Base-by-base conservation (phyloP, 2,329 filamentous ascomycete genomes). In the Huntiella decipiens region DNA sequence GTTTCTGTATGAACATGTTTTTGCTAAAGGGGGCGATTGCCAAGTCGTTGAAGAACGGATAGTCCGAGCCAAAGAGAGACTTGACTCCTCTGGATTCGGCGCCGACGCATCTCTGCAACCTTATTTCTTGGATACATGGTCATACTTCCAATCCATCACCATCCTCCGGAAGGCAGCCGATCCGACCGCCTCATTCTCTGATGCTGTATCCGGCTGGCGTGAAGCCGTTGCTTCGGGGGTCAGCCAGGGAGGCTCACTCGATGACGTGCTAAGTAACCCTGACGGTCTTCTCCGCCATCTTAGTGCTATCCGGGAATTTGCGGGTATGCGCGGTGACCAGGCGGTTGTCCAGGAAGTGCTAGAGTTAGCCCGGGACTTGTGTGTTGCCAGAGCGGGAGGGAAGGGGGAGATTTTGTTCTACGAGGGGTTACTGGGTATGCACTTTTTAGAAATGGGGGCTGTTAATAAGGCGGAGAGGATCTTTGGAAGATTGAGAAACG, bases 401-500 rank as follows among this genome's bases (percentile, higher is more conserved):
- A 53, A 6, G 53, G 54, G 68, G 41, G 57, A 61, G 3, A 54
- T 67, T n/a, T 55, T 74, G 32, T 56, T 62, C 11, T 63, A 66
- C 50, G 63, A 67, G 35, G 66, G 66, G 15, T 58, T 63, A 4
- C 60, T 76, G 3, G 71, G 67, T 3, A 58, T 67, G 3, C 71
- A 74, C 38, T 70, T 74, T 51, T 61, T 71, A 13, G 65, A 60
- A 28, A 62, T 72, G n/a, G 73, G 73, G 4, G 66, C 66, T 41
- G 68, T 65, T 38, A 52, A 59, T 0, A 68, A 68, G 52, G 72
- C 71, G 0, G 65, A 66, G 35, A 59, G 63, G 49, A 56, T 65
- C 0, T 66, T 95, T 12, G 44, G 40, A n/a, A 66, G 69, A 1
- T 68, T 70, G 46, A 74, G 76, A 3, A 28, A 7, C 2, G 22